These are phyloP conservation scores for Jackrogersella multiformis DNA, from an alignment of 495 filamentous ascomycete species.

Conservation along the genomic window DNA sequence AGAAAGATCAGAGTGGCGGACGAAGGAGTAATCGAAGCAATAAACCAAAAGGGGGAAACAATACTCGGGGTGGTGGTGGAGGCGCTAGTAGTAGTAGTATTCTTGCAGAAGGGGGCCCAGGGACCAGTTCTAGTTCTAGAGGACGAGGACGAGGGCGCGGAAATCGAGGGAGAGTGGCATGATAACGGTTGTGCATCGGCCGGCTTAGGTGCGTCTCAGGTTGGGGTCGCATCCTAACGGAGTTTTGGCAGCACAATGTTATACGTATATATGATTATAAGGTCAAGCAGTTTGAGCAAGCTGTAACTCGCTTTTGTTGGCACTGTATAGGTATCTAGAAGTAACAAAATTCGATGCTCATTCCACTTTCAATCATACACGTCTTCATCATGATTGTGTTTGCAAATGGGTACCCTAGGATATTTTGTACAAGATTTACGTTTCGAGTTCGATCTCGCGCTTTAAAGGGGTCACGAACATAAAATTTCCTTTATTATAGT, in stretches of 20 bases:
- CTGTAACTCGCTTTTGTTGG: neutral
- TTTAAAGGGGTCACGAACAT: no score
- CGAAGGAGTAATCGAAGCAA: constrained; percentile 26
- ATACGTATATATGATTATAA: neutral
- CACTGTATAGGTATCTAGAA: neutral
- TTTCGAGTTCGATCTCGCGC: no score
- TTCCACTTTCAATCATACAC: neutral
- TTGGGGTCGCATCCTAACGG: constrained; percentile 16
- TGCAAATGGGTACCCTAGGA: no score
- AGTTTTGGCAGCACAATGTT: neutral
- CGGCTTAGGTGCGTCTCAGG: neutral
- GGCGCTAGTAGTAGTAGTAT: neutral
- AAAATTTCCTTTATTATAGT: no score
- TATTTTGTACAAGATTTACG: no score
- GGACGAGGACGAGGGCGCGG: constrained; percentile 37
- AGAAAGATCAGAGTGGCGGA: constrained; percentile 28
- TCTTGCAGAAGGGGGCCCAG: constrained; percentile 19
- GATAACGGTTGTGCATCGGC: constrained; percentile 16
- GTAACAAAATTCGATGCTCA: neutral
- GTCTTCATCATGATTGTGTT: no score
- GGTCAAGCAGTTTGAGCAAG: neutral
- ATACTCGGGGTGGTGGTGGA: neutral
- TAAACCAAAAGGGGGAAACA: constrained; percentile 23
- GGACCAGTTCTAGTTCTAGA: constrained; percentile 24
- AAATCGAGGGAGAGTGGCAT: constrained; percentile 26